Percentiles rank a stretch among this genome's conserved stretches.
Conservation (phyloP, 768 basidiomycete genomes). For the Amylocystis lapponica region DNA sequence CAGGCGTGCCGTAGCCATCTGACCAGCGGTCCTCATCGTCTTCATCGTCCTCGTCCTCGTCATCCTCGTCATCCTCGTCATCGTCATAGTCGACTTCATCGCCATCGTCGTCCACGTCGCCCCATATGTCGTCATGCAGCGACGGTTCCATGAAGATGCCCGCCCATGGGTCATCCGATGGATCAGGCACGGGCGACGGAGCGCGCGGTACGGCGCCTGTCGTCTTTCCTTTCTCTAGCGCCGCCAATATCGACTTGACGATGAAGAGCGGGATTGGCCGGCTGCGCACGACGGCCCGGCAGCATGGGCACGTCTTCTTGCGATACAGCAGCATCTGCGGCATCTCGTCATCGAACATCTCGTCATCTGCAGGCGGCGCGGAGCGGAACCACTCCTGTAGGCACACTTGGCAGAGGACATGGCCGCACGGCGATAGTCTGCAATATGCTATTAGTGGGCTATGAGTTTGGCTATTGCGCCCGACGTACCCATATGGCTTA, state of each 20-base stretch:
- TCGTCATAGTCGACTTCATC: constrained; percentile 26
- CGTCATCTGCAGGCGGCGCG: constrained; percentile 46
- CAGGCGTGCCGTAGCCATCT: constrained; percentile 21
- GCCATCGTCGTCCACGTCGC: constrained; percentile 22
- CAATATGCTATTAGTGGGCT: too few species aligned
- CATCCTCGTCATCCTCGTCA: constrained; percentile 26
- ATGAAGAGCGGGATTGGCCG: constrained; percentile 67
- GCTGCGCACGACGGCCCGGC: constrained; percentile 49
- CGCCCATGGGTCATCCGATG: constrained; percentile 60
- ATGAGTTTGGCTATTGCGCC: too few species aligned
- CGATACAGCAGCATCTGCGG: constrained; percentile 47
- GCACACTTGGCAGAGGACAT: constrained; percentile 67
- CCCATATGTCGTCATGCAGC: constrained; percentile 22
- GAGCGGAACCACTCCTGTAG: constrained; percentile 76
- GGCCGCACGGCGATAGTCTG: constrained; percentile 72
- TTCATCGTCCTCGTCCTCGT: constrained; percentile 20
- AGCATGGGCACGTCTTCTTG: constrained; percentile 68
- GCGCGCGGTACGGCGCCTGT: constrained; percentile 15
- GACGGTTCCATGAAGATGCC: constrained; percentile 52
- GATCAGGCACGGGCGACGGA: constrained; percentile 23
- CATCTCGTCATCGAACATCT: constrained; percentile 37
- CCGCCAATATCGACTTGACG: constrained; percentile 52
- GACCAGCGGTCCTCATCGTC: constrained; percentile 26
- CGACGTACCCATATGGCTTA: constrained; percentile 63
- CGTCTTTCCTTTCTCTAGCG: constrained; percentile 41